phyloP scores from a whole-genome alignment of 2,329 filamentous ascomycete genomes.

The Alternaria panax region DNA sequence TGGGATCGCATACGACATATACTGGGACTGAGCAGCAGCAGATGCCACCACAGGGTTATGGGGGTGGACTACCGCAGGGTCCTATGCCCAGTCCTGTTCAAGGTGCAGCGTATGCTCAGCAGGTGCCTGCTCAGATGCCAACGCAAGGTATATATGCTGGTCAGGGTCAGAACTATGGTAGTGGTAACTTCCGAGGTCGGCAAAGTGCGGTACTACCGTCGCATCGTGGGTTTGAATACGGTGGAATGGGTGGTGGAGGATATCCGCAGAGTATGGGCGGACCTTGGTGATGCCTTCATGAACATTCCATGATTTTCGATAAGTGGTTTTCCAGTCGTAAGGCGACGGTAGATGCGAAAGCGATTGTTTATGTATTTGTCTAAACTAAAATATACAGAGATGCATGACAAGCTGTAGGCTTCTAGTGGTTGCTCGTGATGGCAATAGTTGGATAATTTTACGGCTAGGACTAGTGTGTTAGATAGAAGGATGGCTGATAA shows the following conservation, averaged over 20 bases:
- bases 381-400: neutral
- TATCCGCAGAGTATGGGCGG: constrained; percentile 21
- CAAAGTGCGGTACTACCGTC: neutral
- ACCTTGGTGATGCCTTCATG: constrained; percentile 2
- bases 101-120: constrained; percentile 4
- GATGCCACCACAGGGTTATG: neutral
- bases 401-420: neutral
- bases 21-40: constrained; percentile 1
- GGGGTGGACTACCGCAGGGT: neutral
- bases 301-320: neutral
- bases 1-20: neutral
- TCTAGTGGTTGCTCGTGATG: neutral
- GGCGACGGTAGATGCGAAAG: neutral
- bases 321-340: neutral
- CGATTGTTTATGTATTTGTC: neutral
- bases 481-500: neutral
- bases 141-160: constrained; percentile 2
- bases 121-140: constrained; percentile 1
- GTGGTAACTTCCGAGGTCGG: neutral
- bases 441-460: too few species aligned
- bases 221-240: neutral
- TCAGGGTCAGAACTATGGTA: neutral
- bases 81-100: neutral
- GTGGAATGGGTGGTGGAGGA: neutral
- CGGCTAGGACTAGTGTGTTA: neutral